These are phyloP conservation scores for Echinosophora koreensis DNA, from an alignment of 306 rosid species.

Conservation along the genomic window DNA sequence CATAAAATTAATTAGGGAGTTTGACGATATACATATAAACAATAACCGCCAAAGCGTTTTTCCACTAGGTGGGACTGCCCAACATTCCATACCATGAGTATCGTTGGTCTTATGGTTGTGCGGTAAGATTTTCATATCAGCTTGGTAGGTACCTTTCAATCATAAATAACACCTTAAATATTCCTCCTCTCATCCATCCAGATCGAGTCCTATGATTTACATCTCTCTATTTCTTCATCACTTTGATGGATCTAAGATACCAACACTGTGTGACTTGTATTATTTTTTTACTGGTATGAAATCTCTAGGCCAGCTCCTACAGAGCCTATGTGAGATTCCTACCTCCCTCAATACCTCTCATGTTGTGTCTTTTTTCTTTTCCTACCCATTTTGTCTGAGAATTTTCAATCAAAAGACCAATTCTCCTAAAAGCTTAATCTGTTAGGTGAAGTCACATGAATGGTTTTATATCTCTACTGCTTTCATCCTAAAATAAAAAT, in stretches of 20 bases:
- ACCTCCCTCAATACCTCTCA: neutral
- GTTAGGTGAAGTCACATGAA: neutral
- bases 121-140: no score
- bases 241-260: no score
- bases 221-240: no score
- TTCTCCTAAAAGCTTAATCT: no score
- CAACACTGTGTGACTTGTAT: no score
- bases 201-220: no score
- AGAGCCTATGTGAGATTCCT: neutral
- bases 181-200: no score
- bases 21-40: neutral
- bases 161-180: no score
- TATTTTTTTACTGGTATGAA: neutral
- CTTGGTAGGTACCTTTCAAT: no score
- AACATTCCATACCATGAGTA: no score
- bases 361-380: neutral
- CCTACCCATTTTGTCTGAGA: neutral
- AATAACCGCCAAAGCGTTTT: neutral
- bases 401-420: neutral
- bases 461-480: neutral
- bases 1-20: constrained; percentile 12
- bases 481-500: constrained; percentile 4
- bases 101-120: no score
- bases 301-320: neutral
- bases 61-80: no score